Percentiles rank a stretch among this genome's conserved stretches.
Evolutionary conservation across 148 eudicot genomes (phyloP).

Genomic region (Amaranthus palmeri): DNA sequence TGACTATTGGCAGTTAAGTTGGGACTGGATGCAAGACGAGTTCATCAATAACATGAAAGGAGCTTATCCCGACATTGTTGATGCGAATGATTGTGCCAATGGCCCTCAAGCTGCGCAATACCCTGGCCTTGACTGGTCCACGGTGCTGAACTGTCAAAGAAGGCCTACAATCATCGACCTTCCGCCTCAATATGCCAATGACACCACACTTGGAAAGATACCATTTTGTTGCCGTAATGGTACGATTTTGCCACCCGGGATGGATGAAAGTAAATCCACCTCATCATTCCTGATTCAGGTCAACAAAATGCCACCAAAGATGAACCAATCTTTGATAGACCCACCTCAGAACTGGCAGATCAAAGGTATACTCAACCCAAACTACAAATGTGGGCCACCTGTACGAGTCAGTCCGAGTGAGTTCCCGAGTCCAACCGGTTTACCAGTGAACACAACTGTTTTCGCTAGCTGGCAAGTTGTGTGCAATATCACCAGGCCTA

Average conservation of each 20-base stretch:
- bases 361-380: constrained; percentile 51
- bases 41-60: constrained; percentile 57
- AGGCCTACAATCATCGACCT: constrained; percentile 61
- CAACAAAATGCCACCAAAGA: constrained; percentile 66
- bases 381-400: constrained; percentile 64
- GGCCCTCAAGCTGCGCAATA: constrained; percentile 46
- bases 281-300: constrained; percentile 59
- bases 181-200: constrained; percentile 52
- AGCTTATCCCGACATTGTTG: constrained; percentile 50
- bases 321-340: constrained; percentile 38
- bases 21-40: constrained; percentile 74
- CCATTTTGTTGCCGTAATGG: constrained; percentile 72
- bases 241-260: constrained; percentile 53
- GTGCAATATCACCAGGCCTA: constrained; percentile 49
- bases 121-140: constrained; percentile 49
- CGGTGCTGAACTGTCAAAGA: constrained; percentile 47
- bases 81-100: constrained; percentile 45
- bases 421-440: constrained; percentile 45
- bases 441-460: constrained; percentile 28
- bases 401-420: constrained; percentile 56
- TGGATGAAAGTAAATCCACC: constrained; percentile 54
- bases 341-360: constrained; percentile 72
- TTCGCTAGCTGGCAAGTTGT: constrained; percentile 53
- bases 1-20: constrained; percentile 64
- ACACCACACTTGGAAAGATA: constrained; percentile 41